These are phyloP conservation scores for Styphnolobium japonicum DNA, from an alignment of 306 rosid species.

Conservation along the genomic window DNA sequence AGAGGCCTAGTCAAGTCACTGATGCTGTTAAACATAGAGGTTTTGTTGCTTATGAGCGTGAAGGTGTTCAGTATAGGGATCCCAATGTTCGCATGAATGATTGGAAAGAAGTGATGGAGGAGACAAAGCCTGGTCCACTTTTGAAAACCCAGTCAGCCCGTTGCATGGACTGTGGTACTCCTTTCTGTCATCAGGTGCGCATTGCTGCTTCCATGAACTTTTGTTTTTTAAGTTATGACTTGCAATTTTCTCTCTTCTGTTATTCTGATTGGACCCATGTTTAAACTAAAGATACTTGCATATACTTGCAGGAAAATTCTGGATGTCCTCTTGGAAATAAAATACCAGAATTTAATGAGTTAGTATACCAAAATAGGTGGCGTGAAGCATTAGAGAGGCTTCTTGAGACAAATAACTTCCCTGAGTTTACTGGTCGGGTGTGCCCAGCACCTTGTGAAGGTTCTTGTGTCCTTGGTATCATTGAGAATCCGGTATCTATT, in stretches of 20 bases:
- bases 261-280: background rate
- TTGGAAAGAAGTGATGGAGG: constrained; percentile 95
- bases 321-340: constrained; percentile 99
- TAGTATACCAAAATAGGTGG: constrained; percentile 97
- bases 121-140: constrained; percentile 90
- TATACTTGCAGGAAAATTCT: constrained; percentile 73
- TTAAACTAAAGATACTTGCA: constrained; percentile 5
- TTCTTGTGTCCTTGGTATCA: constrained; percentile 73
- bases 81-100: constrained; percentile 81
- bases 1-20: constrained; percentile 69
- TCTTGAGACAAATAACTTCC: constrained; percentile 97
- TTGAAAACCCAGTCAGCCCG: constrained; percentile 95
- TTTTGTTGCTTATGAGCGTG: constrained; percentile 91
- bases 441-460: constrained; percentile 99
- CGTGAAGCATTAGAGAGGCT: constrained; percentile 89
- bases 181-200: constrained; percentile 95
- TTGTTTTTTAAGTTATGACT: background rate
- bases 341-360: constrained; percentile 94
- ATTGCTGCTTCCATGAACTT: background rate
- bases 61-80: constrained; percentile 90
- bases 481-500: constrained; percentile 89
- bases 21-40: constrained; percentile 87
- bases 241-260: background rate
- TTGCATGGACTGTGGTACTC: constrained; percentile 99
- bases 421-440: constrained; percentile 97